Evolutionary conservation across 805 yeast genomes (phyloP).

Genomic region (Tetrapisispora phaffii): DNA sequence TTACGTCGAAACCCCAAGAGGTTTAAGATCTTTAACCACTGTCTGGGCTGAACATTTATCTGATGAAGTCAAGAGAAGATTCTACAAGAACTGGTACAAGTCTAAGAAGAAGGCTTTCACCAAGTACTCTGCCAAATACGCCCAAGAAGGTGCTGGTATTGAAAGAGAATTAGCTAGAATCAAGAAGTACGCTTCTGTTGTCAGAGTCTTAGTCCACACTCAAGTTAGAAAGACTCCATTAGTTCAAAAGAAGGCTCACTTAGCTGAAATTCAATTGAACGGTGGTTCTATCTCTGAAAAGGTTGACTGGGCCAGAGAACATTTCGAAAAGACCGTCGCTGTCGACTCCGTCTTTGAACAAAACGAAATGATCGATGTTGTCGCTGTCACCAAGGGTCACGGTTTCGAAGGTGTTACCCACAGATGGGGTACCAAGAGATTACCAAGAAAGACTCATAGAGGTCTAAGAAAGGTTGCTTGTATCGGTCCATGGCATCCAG

Average conservation of each 20-base stretch:
- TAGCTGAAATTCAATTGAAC: conserved; percentile 98
- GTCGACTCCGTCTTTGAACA: conserved; percentile 96
- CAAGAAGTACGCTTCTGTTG: conserved; percentile 95
- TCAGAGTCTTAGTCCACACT: conserved; percentile 98
- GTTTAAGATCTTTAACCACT: conserved; percentile 97
- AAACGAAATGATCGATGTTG: conserved; percentile 96
- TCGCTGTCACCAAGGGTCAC: conserved; percentile 99
- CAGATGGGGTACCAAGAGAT: conserved; percentile 99
- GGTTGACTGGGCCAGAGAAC: conserved; percentile 97
- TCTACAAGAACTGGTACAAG: conserved; percentile 99
- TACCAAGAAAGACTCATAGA: conserved; percentile 99
- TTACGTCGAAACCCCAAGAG: conserved; percentile 99
- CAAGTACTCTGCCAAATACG: conserved; percentile 98
- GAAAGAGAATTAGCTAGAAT: conserved; percentile 97
- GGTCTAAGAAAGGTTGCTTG: conserved; percentile 99
- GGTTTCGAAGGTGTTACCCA: conserved; percentile 99
- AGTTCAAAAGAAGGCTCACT: conserved; percentile 98
- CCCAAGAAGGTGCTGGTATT: conserved; percentile 77
- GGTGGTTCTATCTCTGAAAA: conserved; percentile 98
- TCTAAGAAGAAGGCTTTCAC: conserved; percentile 99
- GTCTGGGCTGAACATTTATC: conserved; percentile 99
- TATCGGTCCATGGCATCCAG: conserved; percentile 99
- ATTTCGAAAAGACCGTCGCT: conserved; percentile 96
- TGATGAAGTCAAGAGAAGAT: conserved; percentile 98
- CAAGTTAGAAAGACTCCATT: conserved; percentile 99